Evolutionary conservation across 768 basidiomycete genomes (phyloP), one percentile per base, ranked within the genome.

Genomic region (Russula earlei): DNA sequence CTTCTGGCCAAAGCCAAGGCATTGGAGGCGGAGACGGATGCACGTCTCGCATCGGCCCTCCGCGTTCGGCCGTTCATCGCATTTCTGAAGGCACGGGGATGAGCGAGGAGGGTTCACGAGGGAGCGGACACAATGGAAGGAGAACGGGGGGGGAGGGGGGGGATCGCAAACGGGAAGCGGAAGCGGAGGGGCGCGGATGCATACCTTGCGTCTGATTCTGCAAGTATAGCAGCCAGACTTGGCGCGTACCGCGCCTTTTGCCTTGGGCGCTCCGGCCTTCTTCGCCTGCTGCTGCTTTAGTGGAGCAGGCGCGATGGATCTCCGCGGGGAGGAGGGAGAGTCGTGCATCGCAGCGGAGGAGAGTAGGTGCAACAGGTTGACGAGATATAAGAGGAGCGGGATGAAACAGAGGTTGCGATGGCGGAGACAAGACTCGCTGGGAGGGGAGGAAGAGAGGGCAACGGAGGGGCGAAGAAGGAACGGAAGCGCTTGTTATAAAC

Each of bases 151-250:
- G 52, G 51, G 64, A 42, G 54, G 33, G 58, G 57, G 57, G 49
- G 47, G n/a, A n/a, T n/a, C n/a, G n/a, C n/a, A n/a, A n/a, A 11
- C 15, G n/a, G 37, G 52, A 45, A 52, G 36, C 49, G 58, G 56
- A 37, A 60, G 34, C 27, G 27, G 46, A 49, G 46, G 47, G 38
- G 52, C 46, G 34, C 42, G 45, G 44, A 55, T n/a, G 69, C 69
- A 40, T 48, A 87, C 88, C 85, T 91, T 90, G 65, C 88, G 77
- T 62, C 89, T 80, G 38, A 91, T 87, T 65, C 88, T 79, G 74
- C 88, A 91, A 54, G 88, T 91, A 72, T 89, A 91, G 69, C 89
- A 91, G 62, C 89, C 88, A 51, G 86, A 85, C 78, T 91, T 91
- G 53, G 87, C 88, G 67, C 88, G 83, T 27, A 84, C 80, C 53